Base-by-base conservation (phyloP, 495 filamentous ascomycete species). In the Collariella sp. region DNA sequence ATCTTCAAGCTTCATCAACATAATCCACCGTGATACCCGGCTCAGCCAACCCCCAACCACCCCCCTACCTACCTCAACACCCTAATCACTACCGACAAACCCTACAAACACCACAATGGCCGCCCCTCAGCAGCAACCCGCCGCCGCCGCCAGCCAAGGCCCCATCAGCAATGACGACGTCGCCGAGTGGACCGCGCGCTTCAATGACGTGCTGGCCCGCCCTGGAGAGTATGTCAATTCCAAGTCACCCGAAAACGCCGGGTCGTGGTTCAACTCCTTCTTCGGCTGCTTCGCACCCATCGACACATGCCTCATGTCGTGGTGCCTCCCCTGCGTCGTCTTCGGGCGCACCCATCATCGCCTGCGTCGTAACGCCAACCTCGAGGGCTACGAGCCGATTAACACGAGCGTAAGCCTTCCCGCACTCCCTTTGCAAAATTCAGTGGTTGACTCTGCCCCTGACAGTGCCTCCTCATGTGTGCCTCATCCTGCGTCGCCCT, bases 331-430 rank as follows among this genome's bases (percentile, higher is more conserved):
- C 22, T 78, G 75, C 54, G 67, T 76, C 24, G 70, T 70, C 9
- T 75, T 73, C 50, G 74, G 75, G 45, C 73, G 65, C 61, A 75
- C 71, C 20, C 67, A 73, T 52, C 64, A 78, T 49, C 70, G 75
- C 2, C 46, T 75, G 23, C 62, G 63, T 36, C 71, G 71, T 57
- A 51, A 70, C 46, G 61, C 56, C 24, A 62, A 60, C 44, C 61
- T 76, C 52, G 57, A 67, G n/a, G 69, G 61, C 13, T 78, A 74
- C 55, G 62, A 67, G 45, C 61, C 66, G 19, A 64, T 73, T 58
- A 78, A 78, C 59, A 67, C 59, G 20, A 66, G 64, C 26, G 75
- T 77, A 62, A 46, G 69, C 23, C n/a, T 13, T 16, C 33, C 15
- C 22, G 1, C 23, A n/a, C 19, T 26, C 9, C 9, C 12, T 29